Conservation (phyloP, 345 rosid genomes). For the Moricandia arvensis region DNA sequence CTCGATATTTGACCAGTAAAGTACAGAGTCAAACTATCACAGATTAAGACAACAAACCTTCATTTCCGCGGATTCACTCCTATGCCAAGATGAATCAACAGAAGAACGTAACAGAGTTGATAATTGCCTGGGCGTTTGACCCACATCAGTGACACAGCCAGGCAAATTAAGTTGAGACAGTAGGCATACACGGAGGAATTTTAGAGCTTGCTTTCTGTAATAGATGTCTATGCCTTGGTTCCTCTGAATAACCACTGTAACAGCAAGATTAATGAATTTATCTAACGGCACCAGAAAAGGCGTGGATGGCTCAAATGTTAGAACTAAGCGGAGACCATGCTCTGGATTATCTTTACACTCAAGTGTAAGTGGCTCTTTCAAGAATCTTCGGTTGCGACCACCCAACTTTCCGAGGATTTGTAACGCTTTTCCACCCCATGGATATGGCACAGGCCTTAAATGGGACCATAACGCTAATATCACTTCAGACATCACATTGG, state of each 20-base stretch:
- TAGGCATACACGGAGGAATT: constrained; percentile 85
- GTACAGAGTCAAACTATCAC: constrained; percentile 22
- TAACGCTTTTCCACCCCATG: constrained; percentile 89
- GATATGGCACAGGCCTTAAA: constrained; percentile 87
- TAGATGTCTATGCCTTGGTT: constrained; percentile 63
- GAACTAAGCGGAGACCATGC: constrained; percentile 94
- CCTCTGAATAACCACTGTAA: constrained; percentile 72
- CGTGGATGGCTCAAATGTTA: constrained; percentile 91
- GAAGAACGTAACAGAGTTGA: constrained; percentile 64
- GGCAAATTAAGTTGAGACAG: constrained; percentile 94
- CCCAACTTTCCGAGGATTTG: constrained; percentile 98
- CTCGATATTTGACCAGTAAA: constrained; percentile 3
- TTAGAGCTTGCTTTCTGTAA: constrained; percentile 83
- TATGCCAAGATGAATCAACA: constrained; percentile 63
- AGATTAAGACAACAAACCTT: constrained; percentile 57
- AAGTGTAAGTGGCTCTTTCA: constrained; percentile 92
- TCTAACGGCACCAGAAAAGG: constrained; percentile 94
- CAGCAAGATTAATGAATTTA: constrained; percentile 92
- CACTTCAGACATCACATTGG: constrained; percentile 93
- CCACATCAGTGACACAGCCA: constrained; percentile 74
- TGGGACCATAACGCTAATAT: constrained; percentile 97
- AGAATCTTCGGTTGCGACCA: constrained; percentile 94
- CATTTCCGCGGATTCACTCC: constrained; percentile 71
- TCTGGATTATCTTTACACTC: constrained; percentile 99
- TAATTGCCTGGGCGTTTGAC: constrained; percentile 59